Evolutionary conservation across 371 early-diverging fungal species (phyloP).

Genomic region (Actinomortierella ambigua): DNA sequence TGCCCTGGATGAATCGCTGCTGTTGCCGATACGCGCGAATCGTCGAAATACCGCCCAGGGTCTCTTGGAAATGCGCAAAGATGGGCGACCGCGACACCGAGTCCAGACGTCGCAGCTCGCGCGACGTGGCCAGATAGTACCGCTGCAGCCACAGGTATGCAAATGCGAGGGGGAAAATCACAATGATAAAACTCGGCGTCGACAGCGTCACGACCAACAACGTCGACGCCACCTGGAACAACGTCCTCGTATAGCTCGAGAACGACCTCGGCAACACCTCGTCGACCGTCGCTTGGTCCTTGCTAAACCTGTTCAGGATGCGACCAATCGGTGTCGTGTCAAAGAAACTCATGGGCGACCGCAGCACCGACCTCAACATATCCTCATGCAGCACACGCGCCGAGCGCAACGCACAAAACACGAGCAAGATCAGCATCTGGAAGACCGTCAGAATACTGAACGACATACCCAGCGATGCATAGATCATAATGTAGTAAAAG

Average conservation of each 20-base stretch:
- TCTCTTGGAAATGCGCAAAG: conserved; percentile 84
- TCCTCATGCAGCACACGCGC: conserved; percentile 64
- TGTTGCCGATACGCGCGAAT: conserved; percentile 83
- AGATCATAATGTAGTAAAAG: conserved; percentile 73
- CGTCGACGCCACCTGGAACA: conserved; percentile 57
- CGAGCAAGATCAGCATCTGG: conserved; percentile 81
- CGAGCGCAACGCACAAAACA: conserved; percentile 81
- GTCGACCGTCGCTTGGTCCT: conserved; percentile 87
- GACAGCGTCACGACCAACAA: conserved; percentile 64
- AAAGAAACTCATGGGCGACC: conserved; percentile 90
- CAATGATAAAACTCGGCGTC: conserved; percentile 65
- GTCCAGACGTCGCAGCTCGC: conserved; percentile 83
- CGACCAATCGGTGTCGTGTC: conserved; percentile 90
- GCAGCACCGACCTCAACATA: conserved; percentile 56
- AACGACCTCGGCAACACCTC: conserved; percentile 72
- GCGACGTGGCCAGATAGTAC: conserved; percentile 71
- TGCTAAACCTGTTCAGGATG: conserved; percentile 86
- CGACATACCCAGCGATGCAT: conserved; percentile 81
- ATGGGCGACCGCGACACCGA: conserved; percentile 82
- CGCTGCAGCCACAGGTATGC: conserved; percentile 68
- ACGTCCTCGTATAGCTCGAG: conserved; percentile 63
- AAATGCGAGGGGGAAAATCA: conserved; percentile 61
- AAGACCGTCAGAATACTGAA: conserved; percentile 68
- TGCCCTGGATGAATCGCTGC: conserved; percentile 75
- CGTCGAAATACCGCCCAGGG: conserved; percentile 72